Conservation (phyloP, 2,329 filamentous ascomycete species). For the Lizonia empirigonia region DNA sequence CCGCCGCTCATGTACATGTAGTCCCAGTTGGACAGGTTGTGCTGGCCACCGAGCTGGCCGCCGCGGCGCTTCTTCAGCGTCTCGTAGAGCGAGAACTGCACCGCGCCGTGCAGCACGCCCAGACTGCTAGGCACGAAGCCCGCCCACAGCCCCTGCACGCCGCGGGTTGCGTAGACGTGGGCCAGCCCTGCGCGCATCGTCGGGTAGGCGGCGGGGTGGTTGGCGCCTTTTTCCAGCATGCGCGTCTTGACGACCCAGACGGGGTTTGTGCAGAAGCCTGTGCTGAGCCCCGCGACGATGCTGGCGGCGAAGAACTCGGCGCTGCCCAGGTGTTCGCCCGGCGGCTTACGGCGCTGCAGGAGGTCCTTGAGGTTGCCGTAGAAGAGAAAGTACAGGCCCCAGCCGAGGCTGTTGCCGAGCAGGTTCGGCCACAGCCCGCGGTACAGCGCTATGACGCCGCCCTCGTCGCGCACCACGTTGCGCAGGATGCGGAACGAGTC, state of each 20-base stretch:
- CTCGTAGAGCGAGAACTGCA: conserved; percentile 97
- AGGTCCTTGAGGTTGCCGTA: conserved; percentile 65
- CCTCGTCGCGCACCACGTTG: conserved; percentile 60
- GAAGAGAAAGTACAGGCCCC: conserved; percentile 90
- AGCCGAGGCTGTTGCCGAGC: conserved; percentile 85
- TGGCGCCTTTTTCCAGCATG: conserved; percentile 85
- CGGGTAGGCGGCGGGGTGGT: conserved; percentile 77
- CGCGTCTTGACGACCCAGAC: conserved; percentile 98
- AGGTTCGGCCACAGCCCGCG: conserved; percentile 89
- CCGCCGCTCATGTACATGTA: conserved; percentile 79
- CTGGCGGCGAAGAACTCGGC: conserved; percentile 83
- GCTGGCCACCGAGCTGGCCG: conserved; percentile 36
- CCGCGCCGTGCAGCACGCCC: conserved; percentile 87
- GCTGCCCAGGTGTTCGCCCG: conserved; percentile 57
- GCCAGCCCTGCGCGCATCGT: conserved; percentile 73
- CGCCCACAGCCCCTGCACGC: conserved; percentile 81
- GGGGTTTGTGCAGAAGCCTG: conserved; percentile 86
- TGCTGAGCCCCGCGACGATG: conserved; percentile 69
- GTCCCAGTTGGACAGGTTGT: conserved; percentile 70
- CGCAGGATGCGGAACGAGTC: conserved; percentile 60
- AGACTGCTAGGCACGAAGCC: conserved; percentile 82
- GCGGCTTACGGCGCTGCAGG: conserved; percentile 52
- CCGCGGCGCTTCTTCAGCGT: conserved; percentile 67
- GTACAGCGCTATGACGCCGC: conserved; percentile 74
- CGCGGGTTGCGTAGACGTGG: conserved; percentile 73